Conservation (phyloP, 1,284 basidiomycete species). For the Ceratobasidium papillatum region DNA sequence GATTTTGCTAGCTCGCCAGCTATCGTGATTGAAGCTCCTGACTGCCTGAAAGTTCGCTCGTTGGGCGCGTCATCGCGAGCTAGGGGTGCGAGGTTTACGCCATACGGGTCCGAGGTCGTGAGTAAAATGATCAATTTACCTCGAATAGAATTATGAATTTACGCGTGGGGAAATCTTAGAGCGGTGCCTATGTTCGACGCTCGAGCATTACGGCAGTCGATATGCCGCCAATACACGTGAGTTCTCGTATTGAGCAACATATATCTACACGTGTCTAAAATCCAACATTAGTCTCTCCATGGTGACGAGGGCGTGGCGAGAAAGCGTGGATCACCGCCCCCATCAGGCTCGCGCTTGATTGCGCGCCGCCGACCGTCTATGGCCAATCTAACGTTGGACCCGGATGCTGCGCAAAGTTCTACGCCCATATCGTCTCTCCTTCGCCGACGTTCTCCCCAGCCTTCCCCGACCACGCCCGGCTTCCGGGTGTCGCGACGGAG, state of each 20-base stretch:
- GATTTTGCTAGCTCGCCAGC: conserved; percentile 26
- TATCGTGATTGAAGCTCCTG: conserved; percentile 36
- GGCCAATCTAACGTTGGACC: conserved; percentile 37
- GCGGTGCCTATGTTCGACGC: conserved; percentile 29
- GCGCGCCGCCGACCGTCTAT: conserved; percentile 37
- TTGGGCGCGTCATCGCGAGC: conserved; percentile 21
- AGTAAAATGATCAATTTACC: conserved; percentile 3
- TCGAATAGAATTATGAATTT: conserved; percentile 5
- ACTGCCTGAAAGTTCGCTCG: conserved; percentile 32
- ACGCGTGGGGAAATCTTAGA: conserved; percentile 17
- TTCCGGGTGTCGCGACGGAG: conserved; percentile 34
- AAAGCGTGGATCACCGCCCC: conserved; percentile 21
- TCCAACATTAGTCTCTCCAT: conserved; percentile 23
- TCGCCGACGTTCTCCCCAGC: conserved; percentile 37
- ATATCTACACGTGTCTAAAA: not conserved
- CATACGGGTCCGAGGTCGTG: conserved; percentile 34
- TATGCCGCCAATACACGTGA: conserved; percentile 36
- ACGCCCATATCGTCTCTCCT: conserved; percentile 37
- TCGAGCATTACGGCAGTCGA: conserved; percentile 21
- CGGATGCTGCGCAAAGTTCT: conserved; percentile 33
- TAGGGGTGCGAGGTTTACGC: conserved; percentile 31
- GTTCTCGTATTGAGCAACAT: not conserved
- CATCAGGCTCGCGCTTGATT: conserved; percentile 32
- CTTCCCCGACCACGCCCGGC: conserved; percentile 34
- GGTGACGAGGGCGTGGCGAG: conserved; percentile 13